phyloP scores from a whole-genome alignment of 495 filamentous ascomycete genomes.

The Hypoxylon subgilvum region DNA sequence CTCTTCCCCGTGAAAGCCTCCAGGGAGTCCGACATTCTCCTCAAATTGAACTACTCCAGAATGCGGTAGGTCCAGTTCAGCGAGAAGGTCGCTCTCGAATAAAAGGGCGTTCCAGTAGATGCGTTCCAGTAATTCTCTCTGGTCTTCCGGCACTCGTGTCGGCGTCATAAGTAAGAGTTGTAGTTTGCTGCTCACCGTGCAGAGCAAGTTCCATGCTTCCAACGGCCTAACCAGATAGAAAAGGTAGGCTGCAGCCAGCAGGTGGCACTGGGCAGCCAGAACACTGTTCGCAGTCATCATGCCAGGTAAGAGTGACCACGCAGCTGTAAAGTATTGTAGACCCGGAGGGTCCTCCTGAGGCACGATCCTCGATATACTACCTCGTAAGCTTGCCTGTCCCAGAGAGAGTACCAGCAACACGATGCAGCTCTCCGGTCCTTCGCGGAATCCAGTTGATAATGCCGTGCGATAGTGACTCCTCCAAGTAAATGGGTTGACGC shows the following conservation, averaged over 20 bases:
- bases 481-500: slow-evolving; percentile 84
- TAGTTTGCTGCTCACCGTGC: slow-evolving; percentile 78
- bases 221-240: slow-evolving; percentile 82
- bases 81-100: slow-evolving; percentile 80
- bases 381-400: slow-evolving; percentile 70
- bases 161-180: slow-evolving; percentile 76
- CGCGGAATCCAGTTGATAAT: slow-evolving; percentile 71
- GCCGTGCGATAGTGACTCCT: slow-evolving; percentile 74
- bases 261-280: slow-evolving; percentile 76
- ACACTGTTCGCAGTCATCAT: slow-evolving; percentile 81
- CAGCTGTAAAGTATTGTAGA: slow-evolving; percentile 79
- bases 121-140: slow-evolving; percentile 73
- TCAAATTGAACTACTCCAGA: slow-evolving; percentile 82
- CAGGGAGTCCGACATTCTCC: slow-evolving; percentile 77
- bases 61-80: slow-evolving; percentile 80
- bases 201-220: slow-evolving; percentile 81
- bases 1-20: slow-evolving; percentile 74
- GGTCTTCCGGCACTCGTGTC: slow-evolving; percentile 68
- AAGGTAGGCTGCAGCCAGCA: slow-evolving; percentile 78
- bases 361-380: slow-evolving; percentile 75
- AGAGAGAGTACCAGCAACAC: slow-evolving; percentile 81
- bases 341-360: slow-evolving; percentile 75
- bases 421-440: slow-evolving; percentile 81
- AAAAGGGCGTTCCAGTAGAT: slow-evolving; percentile 85
- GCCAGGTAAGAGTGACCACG: slow-evolving; percentile 75